Evolutionary conservation across 306 rosid species (phyloP).

Genomic region (Cucurbita ficifolia): DNA sequence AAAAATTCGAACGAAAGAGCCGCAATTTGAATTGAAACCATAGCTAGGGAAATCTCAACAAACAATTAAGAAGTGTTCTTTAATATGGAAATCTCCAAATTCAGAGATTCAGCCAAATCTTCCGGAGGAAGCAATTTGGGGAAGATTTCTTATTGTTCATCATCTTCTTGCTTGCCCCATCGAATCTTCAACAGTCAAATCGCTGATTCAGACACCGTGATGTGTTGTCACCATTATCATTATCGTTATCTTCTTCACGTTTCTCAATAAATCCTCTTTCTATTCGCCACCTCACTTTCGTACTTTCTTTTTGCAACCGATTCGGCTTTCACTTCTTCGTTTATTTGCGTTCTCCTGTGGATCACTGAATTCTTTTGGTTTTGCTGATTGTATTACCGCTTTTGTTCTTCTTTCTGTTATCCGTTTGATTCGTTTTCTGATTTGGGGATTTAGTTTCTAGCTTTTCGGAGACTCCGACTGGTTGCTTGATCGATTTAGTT

Average conservation of each 20-base stretch:
- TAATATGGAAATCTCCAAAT: neutral
- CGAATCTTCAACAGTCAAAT: neutral
- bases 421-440: neutral
- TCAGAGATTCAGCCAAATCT: neutral
- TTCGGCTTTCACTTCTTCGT: neutral
- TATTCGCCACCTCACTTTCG: neutral
- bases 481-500: neutral
- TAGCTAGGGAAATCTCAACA: no score
- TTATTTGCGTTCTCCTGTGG: neutral
- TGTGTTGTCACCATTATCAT: slow-evolving; percentile 6
- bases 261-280: slow-evolving; percentile 2
- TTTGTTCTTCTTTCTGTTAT: neutral
- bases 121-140: no score
- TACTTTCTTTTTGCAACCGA: neutral
- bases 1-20: no score
- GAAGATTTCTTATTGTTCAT: no score
- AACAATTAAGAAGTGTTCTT: no score
- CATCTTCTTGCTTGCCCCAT: neutral
- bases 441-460: neutral
- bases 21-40: no score
- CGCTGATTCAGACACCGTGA: neutral
- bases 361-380: neutral
- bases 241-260: slow-evolving; percentile 9
- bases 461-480: neutral
- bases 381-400: neutral